Evolutionary conservation across 345 rosid species (phyloP).

Genomic region (Eucalyptus shirleyi): DNA sequence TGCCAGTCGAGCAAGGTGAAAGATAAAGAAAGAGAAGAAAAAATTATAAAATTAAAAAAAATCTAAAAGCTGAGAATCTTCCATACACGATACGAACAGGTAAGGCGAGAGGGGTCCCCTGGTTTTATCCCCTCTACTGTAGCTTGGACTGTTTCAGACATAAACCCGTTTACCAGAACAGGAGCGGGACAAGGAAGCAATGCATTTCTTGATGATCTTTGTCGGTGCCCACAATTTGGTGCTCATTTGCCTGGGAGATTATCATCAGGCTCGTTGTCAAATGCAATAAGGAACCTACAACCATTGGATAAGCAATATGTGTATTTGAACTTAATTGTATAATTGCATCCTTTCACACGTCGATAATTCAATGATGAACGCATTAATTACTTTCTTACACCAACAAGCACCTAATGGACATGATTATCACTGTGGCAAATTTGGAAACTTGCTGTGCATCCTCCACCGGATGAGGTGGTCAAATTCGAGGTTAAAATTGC

Average conservation of each 20-base stretch:
- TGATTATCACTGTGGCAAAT: too few species aligned
- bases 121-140: neutral
- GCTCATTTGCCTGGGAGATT: neutral
- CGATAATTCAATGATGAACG: too few species aligned
- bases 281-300: neutral
- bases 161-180: neutral
- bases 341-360: fast-evolving
- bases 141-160: neutral
- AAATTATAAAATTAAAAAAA: too few species aligned
- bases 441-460: too few species aligned
- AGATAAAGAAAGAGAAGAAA: too few species aligned
- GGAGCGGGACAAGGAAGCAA: neutral
- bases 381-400: neutral
- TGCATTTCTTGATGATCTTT: neutral
- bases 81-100: neutral
- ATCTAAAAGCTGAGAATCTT: neutral
- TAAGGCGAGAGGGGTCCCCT: neutral
- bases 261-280: neutral
- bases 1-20: too few species aligned
- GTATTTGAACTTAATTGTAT: neutral
- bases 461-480: too few species aligned
- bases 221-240: neutral
- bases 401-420: too few species aligned
- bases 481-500: too few species aligned
- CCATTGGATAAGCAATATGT: neutral